Base-by-base conservation (phyloP, 1,284 basidiomycete genomes). In the Wolfiporia cocos region DNA sequence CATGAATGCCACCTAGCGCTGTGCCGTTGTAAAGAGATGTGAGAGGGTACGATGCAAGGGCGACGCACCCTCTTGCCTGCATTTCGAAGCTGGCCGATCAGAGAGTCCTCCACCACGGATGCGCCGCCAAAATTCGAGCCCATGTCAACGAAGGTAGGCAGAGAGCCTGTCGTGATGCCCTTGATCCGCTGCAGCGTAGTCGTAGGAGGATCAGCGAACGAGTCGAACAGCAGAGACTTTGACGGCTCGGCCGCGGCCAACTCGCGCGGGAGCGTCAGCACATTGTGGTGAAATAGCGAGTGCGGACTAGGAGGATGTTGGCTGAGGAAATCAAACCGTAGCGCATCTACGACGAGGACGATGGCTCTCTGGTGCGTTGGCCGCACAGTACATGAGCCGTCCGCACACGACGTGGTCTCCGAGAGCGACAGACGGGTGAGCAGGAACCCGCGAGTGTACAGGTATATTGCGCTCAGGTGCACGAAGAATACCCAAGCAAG, bases 141-240 rank as follows among this genome's bases (percentile, higher is more conserved):
- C 18, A 90, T 76, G 57, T 99, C 95, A 37, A 99, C 79, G 56
- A 99, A 99, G 0, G 96, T 99, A 0, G 96, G 95, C 5, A 99
- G 68, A 0, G 92, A 93, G 3, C 96, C 96, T 0, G 96, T 98
- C 0, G 92, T 97, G 37, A 99, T 69, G 0, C 84, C 96, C 58
- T 99, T 99, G 57, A 99, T 84, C 2, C 96, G 77, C 63, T 99
- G 96, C 37, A 99, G 75, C 0, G 95, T 99, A 0, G 92, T 86
- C 0, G 96, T 99, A 1, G 96, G 96, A 0, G 96, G 93, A 59
- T 99, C 95, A 1, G 92, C 83, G 61, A 87, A 84, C 4, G 92
- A 76, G 58, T 97, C 87, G 61, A 91, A 91, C 22, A 99, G 70
- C 60, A 95, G 80, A 0, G 92, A 94, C 42, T 81, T 73, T 26